Evolutionary conservation across 805 yeast genomes (phyloP).

Genomic region (Yamadazyma sp.): DNA sequence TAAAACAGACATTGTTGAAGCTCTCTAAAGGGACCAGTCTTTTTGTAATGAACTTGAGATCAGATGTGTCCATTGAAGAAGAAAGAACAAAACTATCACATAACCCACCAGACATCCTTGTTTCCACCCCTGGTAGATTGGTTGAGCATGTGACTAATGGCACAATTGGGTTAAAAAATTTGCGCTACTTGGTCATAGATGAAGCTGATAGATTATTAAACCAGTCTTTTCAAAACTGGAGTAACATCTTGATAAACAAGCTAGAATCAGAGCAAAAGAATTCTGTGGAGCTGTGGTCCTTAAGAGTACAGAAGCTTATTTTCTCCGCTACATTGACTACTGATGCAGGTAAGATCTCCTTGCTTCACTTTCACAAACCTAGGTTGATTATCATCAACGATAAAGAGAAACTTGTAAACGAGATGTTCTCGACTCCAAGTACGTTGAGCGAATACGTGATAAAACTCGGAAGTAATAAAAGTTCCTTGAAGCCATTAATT

Average conservation of each 20-base stretch:
- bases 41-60: slow-evolving; percentile 59
- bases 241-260: slow-evolving; percentile 50
- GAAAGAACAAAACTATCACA: slow-evolving; percentile 54
- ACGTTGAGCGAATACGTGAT: slow-evolving; percentile 48
- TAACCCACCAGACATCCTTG: slow-evolving; percentile 62
- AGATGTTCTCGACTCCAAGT: slow-evolving; percentile 61
- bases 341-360: slow-evolving; percentile 82
- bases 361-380: slow-evolving; percentile 69
- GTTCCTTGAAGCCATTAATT: slow-evolving; percentile 69
- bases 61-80: slow-evolving; percentile 52
- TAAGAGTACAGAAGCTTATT: slow-evolving; percentile 59
- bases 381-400: slow-evolving; percentile 72
- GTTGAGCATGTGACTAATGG: slow-evolving; percentile 65
- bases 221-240: slow-evolving; percentile 94
- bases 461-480: slow-evolving; percentile 37
- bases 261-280: slow-evolving; percentile 20
- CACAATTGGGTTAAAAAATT: slow-evolving; percentile 47
- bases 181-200: slow-evolving; percentile 69
- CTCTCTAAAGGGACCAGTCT: slow-evolving; percentile 69
- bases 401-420: slow-evolving; percentile 44
- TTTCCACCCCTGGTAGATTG: slow-evolving; percentile 77
- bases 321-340: slow-evolving; percentile 94
- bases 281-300: slow-evolving; percentile 24
- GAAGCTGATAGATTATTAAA: slow-evolving; percentile 82
- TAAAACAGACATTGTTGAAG: slow-evolving; percentile 57